Percentiles rank a stretch among this genome's conserved stretches.
phyloP scores from a whole-genome alignment of 768 basidiomycete genomes.

The Boletus vinaceobasis region DNA sequence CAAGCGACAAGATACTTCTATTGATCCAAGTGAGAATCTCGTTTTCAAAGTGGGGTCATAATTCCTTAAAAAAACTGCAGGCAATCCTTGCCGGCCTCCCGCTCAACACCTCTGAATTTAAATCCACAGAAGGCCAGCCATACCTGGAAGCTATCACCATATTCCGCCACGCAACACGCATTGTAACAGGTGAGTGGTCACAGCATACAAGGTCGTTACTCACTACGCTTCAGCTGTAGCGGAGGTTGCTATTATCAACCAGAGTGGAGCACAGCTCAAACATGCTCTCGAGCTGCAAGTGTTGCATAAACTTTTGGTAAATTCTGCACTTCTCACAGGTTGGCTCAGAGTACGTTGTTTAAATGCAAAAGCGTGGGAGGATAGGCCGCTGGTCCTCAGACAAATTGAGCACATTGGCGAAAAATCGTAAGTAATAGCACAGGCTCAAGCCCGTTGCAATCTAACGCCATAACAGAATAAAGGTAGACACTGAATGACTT shows the following conservation, averaged over 20 bases:
- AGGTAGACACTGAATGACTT: constrained; percentile 12
- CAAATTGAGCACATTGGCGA: constrained; percentile 92
- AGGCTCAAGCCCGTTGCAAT: not conserved
- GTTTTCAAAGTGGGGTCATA: not conserved
- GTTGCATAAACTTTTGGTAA: not conserved
- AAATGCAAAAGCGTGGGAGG: constrained; percentile 88
- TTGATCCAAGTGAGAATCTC: constrained; percentile 61
- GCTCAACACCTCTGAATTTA: constrained; percentile 66
- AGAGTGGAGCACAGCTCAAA: constrained; percentile 65
- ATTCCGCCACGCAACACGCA: constrained; percentile 73
- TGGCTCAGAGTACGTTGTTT: constrained; percentile 66
- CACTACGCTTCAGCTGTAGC: constrained; percentile 56
- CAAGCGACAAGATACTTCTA: constrained; percentile 75
- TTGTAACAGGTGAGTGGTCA: constrained; percentile 59
- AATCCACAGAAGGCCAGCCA: constrained; percentile 65
- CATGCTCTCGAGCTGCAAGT: constrained; percentile 72
- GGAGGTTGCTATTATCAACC: constrained; percentile 67
- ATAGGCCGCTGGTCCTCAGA: constrained; percentile 75
- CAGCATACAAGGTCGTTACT: not conserved
- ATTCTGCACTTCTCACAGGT: not conserved
- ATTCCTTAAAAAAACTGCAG: constrained; percentile 35
- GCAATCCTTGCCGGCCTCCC: constrained; percentile 71
- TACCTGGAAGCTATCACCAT: constrained; percentile 65
- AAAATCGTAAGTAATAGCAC: constrained; percentile 62
- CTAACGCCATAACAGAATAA: constrained; percentile 20